Base-by-base conservation (phyloP, 1,139 yeast species). In the Pichia norvegensis region DNA sequence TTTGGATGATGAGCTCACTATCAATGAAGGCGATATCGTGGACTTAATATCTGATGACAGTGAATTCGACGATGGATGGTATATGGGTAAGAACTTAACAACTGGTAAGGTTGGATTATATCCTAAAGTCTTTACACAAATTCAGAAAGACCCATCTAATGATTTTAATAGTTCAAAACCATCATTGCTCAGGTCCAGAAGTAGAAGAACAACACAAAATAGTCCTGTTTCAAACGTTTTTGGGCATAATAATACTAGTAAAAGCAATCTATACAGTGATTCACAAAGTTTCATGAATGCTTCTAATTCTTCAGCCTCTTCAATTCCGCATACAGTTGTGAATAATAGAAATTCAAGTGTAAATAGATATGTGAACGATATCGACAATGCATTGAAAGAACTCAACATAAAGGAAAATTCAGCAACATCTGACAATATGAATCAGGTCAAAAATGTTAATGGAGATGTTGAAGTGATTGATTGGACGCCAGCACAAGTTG, bases 41-140 rank as follows among this genome's bases (percentile, higher is more conserved):
- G 94, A 88, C 62, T 88, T 92, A 16, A 74, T 94, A 25, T 87
- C 95, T 38, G 96, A 88, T 63, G 99, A 92, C 65, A 77, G 81
- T 52, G 97, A 86, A 58, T 92, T 85, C 64, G 85, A 86, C 55
- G 99, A 92, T 63, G 97, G 97, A n/a, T 92, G 99, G 99, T 92
- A 82, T 59, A 76, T 76, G 83, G 96, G 97, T 10, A 81, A 81
- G 52, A 88, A 90, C 56, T 63, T 85, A 45, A 61, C 74, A 41
- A 80, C 90, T 0, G 76, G 76, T 43, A 74, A 77, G 49, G 88
- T 85, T 11, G 98, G 98, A 0, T 69, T 92, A 40, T 92, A 87
- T 60, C 98, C 98, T 11, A 85, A 83, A 58, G 78, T 87, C 13
- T 92, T 90, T 61, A 85, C 94, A 1, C 80, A 78, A 36, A 17